These are phyloP conservation scores for Arachis hypogaea DNA, from an alignment of 306 rosid species.

Conservation along the genomic window DNA sequence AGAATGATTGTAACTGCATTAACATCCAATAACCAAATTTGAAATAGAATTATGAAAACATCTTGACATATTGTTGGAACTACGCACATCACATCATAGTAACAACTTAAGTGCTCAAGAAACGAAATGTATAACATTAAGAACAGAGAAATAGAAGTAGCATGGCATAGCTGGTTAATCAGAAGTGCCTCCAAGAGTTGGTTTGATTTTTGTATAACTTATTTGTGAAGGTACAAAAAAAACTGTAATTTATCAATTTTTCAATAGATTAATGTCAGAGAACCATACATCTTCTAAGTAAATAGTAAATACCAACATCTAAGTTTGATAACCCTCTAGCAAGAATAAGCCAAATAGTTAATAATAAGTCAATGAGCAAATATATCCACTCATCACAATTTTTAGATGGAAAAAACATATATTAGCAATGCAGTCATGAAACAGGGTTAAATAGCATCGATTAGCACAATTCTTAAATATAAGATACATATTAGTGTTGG, in stretches of 20 bases:
- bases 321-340: conserved; percentile 17
- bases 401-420: conserved; percentile 2
- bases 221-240: conserved; percentile 26
- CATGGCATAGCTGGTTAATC: background rate
- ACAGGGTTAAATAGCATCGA: background rate
- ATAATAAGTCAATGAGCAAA: conserved; percentile 19
- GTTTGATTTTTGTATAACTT: conserved; percentile 27
- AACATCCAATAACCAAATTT: conserved; percentile 24
- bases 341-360: background rate
- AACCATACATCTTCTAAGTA: background rate
- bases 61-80: conserved; percentile 14
- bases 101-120: conserved; percentile 26
- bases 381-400: conserved; percentile 20
- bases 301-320: background rate
- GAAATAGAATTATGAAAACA: conserved; percentile 26
- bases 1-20: conserved; percentile 27
- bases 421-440: conserved; percentile 2
- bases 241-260: conserved; percentile 5
- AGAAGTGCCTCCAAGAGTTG: conserved; percentile 2
- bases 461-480: too few relatives aligned
- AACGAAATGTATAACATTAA: conserved; percentile 15
- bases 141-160: background rate
- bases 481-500: background rate
- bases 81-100: conserved; percentile 33
- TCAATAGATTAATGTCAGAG: conserved; percentile 18